A percentile compares a stretch with the other conserved stretches of the same genome.
Conservation (phyloP, 257 asterid species). For the Echium plantagineum region DNA sequence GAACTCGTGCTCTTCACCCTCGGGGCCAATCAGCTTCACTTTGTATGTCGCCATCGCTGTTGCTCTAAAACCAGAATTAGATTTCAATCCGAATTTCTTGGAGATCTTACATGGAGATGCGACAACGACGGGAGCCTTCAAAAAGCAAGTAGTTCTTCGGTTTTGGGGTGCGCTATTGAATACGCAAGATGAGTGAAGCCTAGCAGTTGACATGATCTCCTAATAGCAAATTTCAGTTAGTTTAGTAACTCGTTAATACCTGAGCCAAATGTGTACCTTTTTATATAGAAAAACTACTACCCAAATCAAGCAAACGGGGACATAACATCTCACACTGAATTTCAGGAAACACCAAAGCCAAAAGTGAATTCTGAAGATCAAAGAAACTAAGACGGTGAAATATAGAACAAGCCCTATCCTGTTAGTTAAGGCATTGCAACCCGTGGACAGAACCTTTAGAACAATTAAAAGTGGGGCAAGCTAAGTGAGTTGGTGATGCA, state of each 20-base stretch:
- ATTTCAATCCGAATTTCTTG: conserved; percentile 8
- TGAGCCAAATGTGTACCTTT: too few relatives aligned
- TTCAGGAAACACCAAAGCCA: too few relatives aligned
- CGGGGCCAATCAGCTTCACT: conserved; percentile 12
- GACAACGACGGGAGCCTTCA: background rate
- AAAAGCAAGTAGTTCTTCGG: background rate
- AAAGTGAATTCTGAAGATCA: background rate
- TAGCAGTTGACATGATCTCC: conserved; percentile 5
- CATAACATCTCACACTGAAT: background rate
- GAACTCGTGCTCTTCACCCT: conserved; percentile 9
- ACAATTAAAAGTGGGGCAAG: background rate
- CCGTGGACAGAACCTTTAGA: background rate
- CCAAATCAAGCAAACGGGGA: background rate
- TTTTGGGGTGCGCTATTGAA: background rate
- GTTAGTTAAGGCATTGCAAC: background rate
- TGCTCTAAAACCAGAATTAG: conserved; percentile 6
- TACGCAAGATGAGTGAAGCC: conserved; percentile 3
- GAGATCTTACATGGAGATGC: conserved; percentile 3
- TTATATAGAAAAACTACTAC: background rate
- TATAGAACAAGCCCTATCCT: background rate
- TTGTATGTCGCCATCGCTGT: conserved; percentile 14
- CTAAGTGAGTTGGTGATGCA: background rate
- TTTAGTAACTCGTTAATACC: background rate
- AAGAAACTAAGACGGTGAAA: background rate
- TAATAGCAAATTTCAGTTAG: background rate